A percentile compares a stretch with the other conserved stretches of the same genome.
Conservation (phyloP, 129 eudicot genomes). For the Arctium lappa region DNA sequence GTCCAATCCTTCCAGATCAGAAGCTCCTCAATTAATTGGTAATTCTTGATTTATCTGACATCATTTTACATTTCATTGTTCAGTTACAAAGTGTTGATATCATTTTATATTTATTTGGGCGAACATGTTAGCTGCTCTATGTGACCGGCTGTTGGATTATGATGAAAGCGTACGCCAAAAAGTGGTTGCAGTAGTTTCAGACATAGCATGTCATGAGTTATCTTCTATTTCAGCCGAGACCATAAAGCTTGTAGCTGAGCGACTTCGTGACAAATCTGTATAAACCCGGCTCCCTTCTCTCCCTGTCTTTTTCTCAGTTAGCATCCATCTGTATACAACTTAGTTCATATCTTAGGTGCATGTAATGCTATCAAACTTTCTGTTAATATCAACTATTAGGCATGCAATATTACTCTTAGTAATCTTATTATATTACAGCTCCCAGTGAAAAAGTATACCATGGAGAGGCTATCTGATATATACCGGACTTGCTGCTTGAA, state of each 20-base stretch:
- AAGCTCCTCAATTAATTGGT: conserved; percentile 78
- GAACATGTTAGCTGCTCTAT: conserved; percentile 57
- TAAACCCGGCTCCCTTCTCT: neutral
- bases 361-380: neutral
- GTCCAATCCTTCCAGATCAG: conserved; percentile 71
- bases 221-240: conserved; percentile 71
- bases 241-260: conserved; percentile 78
- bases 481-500: conserved; percentile 61
- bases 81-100: conserved; percentile 6
- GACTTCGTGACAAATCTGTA: conserved; percentile 97
- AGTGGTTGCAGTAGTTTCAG: conserved; percentile 91
- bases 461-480: conserved; percentile 91
- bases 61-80: neutral
- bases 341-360: neutral
- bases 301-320: neutral
- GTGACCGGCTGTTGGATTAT: conserved; percentile 89
- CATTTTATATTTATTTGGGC: neutral
- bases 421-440: conserved; percentile 35
- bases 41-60: conserved; percentile 27
- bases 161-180: conserved; percentile 90
- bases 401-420: neutral
- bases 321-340: neutral
- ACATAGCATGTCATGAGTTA: conserved; percentile 65
- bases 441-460: conserved; percentile 77
- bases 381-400: conserved; percentile 3